Percentiles rank a stretch among this genome's conserved stretches.
Conservation (phyloP, 805 yeast genomes). For the Barnettozyma sp. region DNA sequence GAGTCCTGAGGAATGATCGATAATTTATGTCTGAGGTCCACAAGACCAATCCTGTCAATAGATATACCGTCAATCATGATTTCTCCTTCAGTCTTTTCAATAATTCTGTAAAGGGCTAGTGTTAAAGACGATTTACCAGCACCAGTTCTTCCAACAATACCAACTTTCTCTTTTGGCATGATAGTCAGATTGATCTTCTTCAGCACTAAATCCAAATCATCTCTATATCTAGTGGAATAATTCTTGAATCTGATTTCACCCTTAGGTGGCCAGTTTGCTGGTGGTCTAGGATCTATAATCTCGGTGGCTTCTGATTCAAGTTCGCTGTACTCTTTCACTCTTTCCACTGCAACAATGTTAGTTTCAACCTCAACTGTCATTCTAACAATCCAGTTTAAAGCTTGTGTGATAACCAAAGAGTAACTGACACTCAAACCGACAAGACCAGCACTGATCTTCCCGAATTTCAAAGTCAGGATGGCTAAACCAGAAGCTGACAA, state of each 20-base stretch:
- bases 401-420: constrained; percentile 87
- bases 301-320: constrained; percentile 41
- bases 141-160: constrained; percentile 74
- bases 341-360: constrained; percentile 92
- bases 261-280: constrained; percentile 44
- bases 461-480: constrained; percentile 50
- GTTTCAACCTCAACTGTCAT: constrained; percentile 99
- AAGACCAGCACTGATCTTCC: constrained; percentile 77
- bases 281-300: constrained; percentile 41
- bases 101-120: constrained; percentile 52
- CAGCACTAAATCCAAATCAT: constrained; percentile 52
- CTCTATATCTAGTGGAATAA: constrained; percentile 54
- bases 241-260: constrained; percentile 45
- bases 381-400: constrained; percentile 95
- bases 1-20: constrained; percentile 68
- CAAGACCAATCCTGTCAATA: constrained; percentile 43
- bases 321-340: constrained; percentile 79
- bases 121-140: constrained; percentile 66
- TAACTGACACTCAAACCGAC: constrained; percentile 93
- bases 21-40: constrained; percentile 47
- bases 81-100: constrained; percentile 50
- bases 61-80: constrained; percentile 51
- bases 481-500: constrained; percentile 80
- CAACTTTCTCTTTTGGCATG: constrained; percentile 53
- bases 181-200: constrained; percentile 40